Evolutionary conservation across 306 rosid species (phyloP), one percentile per base, ranked within the genome.

Genomic region (Senna siamea): DNA sequence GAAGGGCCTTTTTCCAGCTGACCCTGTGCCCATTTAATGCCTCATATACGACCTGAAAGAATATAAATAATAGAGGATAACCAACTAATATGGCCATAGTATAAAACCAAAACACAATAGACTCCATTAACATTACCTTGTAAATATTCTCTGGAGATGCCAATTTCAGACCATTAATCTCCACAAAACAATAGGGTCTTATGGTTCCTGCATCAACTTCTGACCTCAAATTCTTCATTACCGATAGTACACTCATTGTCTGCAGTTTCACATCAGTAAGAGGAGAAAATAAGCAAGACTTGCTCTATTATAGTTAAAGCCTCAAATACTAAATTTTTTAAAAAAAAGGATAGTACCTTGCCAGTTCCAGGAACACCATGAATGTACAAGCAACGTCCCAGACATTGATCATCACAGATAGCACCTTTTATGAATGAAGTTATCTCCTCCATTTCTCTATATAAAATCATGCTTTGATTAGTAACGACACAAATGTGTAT

Each of bases 341-440:
- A 47, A 41, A 34, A 50, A 35, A 76, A 23, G 52, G 44, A 74
- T 37, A 19, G 34, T 67, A 91, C 98, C 90, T 94, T 94, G 71
- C 98, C 98, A 69, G 98, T 91, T 83, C 98, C 98, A 4, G 97
- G 97, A 94, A 94, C 98, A 76, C 98, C 98, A 44, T 94, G 96
- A 65, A 94, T 87, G 78, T 94, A 94, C 50, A 94, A 84, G 81
- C 98, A 94, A 62, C 92, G 93, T 41, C 98, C 98, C 74, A 94
- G 75, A 80, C 98, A 94, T 67, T 88, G 93, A 84, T 84, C 85
- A 44, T 91, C 93, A 75, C 93, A 87, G 54, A 94, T 87, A 19
- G 97, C 91, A 70, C 89, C 93, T 83, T 89, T 92, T 72, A 94
- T 79, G 75, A 94, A 94, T 76, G 90, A 20, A 69, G 87, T 81